Evolutionary conservation across 2,329 filamentous ascomycete genomes (phyloP).

Genomic region (Chalaropsis ovoidea): DNA sequence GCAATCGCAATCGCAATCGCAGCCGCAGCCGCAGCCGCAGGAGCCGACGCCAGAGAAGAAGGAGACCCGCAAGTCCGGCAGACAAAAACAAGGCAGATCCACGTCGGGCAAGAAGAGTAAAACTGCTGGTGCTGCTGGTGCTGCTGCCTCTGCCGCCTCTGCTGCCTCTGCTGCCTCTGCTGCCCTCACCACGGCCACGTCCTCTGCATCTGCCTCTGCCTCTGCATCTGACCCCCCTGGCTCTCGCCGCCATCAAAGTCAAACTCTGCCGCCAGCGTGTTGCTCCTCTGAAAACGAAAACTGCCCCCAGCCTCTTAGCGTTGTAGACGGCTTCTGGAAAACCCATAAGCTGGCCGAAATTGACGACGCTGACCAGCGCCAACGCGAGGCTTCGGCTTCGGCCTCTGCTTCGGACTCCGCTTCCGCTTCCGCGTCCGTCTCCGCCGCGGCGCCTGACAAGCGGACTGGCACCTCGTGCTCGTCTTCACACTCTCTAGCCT

Average conservation of each 20-base stretch:
- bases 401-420: background rate
- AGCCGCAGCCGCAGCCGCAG: background rate
- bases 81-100: background rate
- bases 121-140: background rate
- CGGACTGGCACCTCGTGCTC: background rate
- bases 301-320: slow-evolving; percentile 15
- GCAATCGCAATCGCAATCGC: slow-evolving; percentile 2
- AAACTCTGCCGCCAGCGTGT: background rate
- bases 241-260: background rate
- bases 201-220: background rate
- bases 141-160: background rate
- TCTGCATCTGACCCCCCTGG: background rate
- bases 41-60: background rate
- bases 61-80: slow-evolving; percentile 3
- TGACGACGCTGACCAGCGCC: slow-evolving; percentile 14
- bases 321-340: slow-evolving; percentile 17
- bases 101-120: background rate
- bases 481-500: slow-evolving; percentile 10
- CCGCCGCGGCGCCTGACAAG: background rate
- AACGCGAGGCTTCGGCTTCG: slow-evolving; percentile 10
- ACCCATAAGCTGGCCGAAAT: background rate
- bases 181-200: background rate
- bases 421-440: background rate
- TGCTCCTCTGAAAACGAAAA: slow-evolving; percentile 3
- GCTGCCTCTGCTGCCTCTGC: background rate